Evolutionary conservation across 352 stramenopile species (phyloP), one percentile per base, ranked within the genome.

Genomic region (Pythium myriotylum): DNA sequence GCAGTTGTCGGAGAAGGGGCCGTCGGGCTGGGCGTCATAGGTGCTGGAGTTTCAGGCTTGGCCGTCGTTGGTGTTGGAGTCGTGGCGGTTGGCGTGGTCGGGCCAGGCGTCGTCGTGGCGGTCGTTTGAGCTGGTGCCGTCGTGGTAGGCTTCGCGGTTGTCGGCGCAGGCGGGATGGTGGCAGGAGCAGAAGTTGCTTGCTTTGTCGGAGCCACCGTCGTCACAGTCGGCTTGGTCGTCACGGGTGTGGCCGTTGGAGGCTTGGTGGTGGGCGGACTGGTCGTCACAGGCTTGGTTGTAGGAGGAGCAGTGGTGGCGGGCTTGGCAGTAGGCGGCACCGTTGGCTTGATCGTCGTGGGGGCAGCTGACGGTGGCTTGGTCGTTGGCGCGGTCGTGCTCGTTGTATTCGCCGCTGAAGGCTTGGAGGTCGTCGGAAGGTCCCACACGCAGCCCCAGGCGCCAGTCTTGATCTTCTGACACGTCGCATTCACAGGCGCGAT

Each of bases 401-500:
- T 35, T 10, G 29, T 10, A 10, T 35, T 35, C 5, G 29, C 37
- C n/a, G 17, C 13, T 43, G 37, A 6, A 14, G 47, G 47, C 47
- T 41, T 42, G 14, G 26, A 2, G 27, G 26, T 41, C 1, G 47
- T 9, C 16, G 20, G 1, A 0, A 32, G 0, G 23, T 45, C 14
- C 42, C 52, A 86, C 26, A 88, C 76, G 43, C 83, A 92, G 14
- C 83, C 83, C 80, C 77, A 89, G 14, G 76, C 83, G 24, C 78
- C 80, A 22, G 77, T 89, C 49, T 80, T 75, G 49, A 89, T 84
- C 68, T 77, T 85, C 17, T 55, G 17, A 43, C 77, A 90, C 33
- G 54, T 56, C 1, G 77, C 76, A 41, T 89, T 64, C 23, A 73
- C 52, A 19, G 76, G 77, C 16, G 76, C 72, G 7, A 85, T 63